Percentiles rank a stretch among this genome's conserved stretches.
These are phyloP conservation scores for Solanum tarijense DNA, from an alignment of 257 asterid genomes.

Conservation along the genomic window DNA sequence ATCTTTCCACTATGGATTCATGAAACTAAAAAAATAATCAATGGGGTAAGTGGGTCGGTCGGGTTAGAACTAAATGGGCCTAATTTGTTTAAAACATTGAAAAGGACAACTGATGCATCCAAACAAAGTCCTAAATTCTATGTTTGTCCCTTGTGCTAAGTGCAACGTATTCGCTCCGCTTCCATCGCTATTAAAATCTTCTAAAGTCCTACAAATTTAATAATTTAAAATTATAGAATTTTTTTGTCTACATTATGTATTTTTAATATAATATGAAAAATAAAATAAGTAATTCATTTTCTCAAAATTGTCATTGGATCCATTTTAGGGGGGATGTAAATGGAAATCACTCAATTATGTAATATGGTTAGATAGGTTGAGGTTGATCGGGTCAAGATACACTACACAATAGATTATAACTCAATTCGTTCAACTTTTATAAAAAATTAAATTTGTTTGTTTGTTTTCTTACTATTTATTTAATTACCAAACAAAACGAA, in stretches of 20 bases:
- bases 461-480: background rate
- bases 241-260: background rate
- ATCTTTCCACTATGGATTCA: background rate
- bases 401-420: background rate
- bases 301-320: background rate
- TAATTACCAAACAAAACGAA: background rate
- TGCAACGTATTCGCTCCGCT: background rate
- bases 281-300: background rate
- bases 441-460: too few relatives aligned
- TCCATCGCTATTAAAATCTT: background rate
- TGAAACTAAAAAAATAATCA: background rate
- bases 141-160: constrained; percentile 4
- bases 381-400: background rate
- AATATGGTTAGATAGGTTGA: background rate
- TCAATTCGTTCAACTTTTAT: background rate
- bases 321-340: background rate
- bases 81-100: background rate
- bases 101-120: background rate
- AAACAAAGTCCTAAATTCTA: background rate
- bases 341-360: background rate
- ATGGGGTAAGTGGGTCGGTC: background rate
- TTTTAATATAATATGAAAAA: background rate
- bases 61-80: background rate
- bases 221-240: background rate
- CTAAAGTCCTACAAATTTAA: background rate